These are phyloP conservation scores for Fusarium sp. DNA, from an alignment of 2,329 filamentous ascomycete species.

Conservation along the genomic window DNA sequence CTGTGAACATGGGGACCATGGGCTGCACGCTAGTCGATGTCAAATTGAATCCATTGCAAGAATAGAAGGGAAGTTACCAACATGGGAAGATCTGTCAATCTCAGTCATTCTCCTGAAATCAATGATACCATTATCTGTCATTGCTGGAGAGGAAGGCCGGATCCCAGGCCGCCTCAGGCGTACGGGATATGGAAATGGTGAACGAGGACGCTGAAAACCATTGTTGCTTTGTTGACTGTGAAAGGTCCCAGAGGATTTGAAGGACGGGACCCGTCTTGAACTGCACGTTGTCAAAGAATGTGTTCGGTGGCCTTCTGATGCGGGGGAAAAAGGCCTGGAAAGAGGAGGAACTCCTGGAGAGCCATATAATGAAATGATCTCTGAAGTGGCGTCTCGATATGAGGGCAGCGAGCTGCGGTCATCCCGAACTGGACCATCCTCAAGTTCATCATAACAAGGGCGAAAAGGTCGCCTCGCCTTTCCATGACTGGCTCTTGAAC, in stretches of 20 bases:
- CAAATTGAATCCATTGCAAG: conserved; percentile 4
- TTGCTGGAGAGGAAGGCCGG: conserved; percentile 63
- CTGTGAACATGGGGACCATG: conserved; percentile 59
- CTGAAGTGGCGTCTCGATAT: conserved; percentile 66
- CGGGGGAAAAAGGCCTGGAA: conserved; percentile 58
- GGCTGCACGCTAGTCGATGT: conserved; percentile 57
- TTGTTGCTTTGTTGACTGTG: conserved; percentile 61
- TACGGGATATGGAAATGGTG: conserved; percentile 71
- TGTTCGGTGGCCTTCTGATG: conserved; percentile 62
- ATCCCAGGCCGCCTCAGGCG: conserved; percentile 68
- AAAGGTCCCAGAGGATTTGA: conserved; percentile 62
- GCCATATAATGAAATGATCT: conserved; percentile 69
- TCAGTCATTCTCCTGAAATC: conserved; percentile 66
- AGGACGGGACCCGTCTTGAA: conserved; percentile 61
- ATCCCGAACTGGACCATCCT: conserved; percentile 54
- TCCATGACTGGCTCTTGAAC: conserved; percentile 49
- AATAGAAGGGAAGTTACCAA: conserved; percentile 48
- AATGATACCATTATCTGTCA: conserved; percentile 61
- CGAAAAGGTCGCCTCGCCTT: conserved; percentile 49
- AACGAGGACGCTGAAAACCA: conserved; percentile 65
- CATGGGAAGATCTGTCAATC: conserved; percentile 62
- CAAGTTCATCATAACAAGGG: conserved; percentile 50
- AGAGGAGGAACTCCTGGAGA: conserved; percentile 61
- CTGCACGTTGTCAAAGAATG: conserved; percentile 68
- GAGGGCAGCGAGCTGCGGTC: conserved; percentile 62